Evolutionary conservation across 306 rosid species (phyloP), one percentile per base, ranked within the genome.

Genomic region (Hylodesmum podocarpum): DNA sequence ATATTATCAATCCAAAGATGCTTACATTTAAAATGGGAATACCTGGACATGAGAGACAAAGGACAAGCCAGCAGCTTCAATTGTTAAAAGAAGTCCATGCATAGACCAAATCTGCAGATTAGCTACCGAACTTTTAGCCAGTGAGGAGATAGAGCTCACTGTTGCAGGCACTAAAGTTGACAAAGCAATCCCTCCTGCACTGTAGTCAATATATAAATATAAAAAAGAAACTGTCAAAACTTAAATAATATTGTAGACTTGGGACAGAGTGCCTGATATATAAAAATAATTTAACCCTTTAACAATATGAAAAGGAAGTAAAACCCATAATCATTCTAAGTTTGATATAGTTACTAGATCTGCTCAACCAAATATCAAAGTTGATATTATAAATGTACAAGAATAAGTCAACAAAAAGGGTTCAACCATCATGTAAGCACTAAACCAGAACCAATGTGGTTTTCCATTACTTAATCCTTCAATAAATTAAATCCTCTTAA

Each of bases 171-270:
- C 98, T 76, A 94, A 85, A 65, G 96, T 92, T 67, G 98, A 92
- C 81, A 94, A 72, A 66, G 98, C 98, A 91, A 94, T 94, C 77
- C 98, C 98, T 84, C 98, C 98, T 78, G 97, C 98, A 84, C 98
- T 94, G 97, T 88, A 91, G 66, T 75, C 72, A 87, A 78, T 76
- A 79, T 66, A 81, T 7, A 66, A n/a, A n/a, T 8, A 80, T 39
- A 39, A 77, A 85, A 84, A 66, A 47, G 70, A 27, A 62, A 79
- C 57, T 75, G 84, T 78, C 49, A 75, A 22, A 34, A 78, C 53
- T 39, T 11, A 11, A 63, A 24, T 14, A 33, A 55, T n/a, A 19
- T 27, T 10, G 50, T 24, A 37, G 37, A 33, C 16, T 64, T 34
- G 34, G 65, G 33, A 54, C 10, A 31, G 11, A 33, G 44, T 11